Evolutionary conservation across 768 basidiomycete genomes (phyloP), one percentile per base, ranked within the genome.

Genomic region (Chalciporus chontae): DNA sequence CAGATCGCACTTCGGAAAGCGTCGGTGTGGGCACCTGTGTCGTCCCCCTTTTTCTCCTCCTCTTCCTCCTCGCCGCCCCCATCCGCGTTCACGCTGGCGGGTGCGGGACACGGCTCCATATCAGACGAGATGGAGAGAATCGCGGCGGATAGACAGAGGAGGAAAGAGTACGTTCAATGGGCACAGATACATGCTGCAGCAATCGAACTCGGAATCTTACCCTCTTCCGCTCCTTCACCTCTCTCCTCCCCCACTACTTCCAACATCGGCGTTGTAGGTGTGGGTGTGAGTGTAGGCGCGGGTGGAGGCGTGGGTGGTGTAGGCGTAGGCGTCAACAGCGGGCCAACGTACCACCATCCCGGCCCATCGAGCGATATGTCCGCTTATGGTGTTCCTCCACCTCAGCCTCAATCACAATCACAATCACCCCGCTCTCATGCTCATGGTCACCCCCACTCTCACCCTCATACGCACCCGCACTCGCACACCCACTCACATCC

Each of bases 91-190:
- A 5, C 3, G 7, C 6, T 7, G 26, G 21, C 15, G 15, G n/a
- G 15, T 36, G 5, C 55, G 4, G 39, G 46, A 9, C 56, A 62
- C 5, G 51, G 65, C 0, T 77, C 78, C 17, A 67, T 82, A 43
- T 70, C 75, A 7, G 81, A 81, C 55, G 80, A 83, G 59, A 78
- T 84, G 77, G 79, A 83, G 48, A 73, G 82, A 15, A 81, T 84
- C 47, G 80, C 80, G 18, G 65, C 59, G 19, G 83, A 84, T 47
- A 71, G 83, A 39, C 80, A 82, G 55, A 71, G 80, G 4, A 73
- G 80, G 48, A 83, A 82, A 47, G 81, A 84, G 47, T 75, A 84
- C 52, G 78, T 84, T 0, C 79, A 81, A 45, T 84, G 83, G 83
- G 83, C 83, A 0, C 76, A 79, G 31, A 79, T 84, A 11, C 83